Evolutionary conservation across 495 filamentous ascomycete species (phyloP).

Genomic region (Talaromyces borbonicus): DNA sequence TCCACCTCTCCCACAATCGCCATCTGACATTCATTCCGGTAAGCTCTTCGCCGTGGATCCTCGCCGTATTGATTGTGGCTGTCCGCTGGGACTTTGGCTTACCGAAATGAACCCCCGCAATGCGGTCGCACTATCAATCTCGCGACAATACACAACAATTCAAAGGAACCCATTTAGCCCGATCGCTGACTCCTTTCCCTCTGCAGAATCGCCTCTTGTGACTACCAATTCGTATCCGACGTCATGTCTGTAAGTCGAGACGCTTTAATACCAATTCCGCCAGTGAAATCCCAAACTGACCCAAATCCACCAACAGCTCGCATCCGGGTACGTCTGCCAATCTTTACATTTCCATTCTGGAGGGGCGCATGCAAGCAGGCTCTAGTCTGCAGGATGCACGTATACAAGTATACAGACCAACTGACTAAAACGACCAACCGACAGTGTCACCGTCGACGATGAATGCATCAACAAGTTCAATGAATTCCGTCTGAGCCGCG

Average conservation of each 20-base stretch:
- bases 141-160: not conserved
- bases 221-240: not conserved
- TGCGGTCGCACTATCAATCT: not conserved
- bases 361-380: too few species aligned
- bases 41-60: constrained; percentile 26
- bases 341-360: constrained; percentile 6
- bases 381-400: too few species aligned
- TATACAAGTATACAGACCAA: constrained; percentile 2
- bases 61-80: not conserved
- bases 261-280: not conserved
- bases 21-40: constrained; percentile 11
- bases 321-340: constrained; percentile 32
- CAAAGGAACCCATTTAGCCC: too few species aligned
- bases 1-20: constrained; percentile 8
- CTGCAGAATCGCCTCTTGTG: not conserved
- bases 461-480: constrained; percentile 82
- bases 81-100: not conserved
- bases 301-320: constrained; percentile 23
- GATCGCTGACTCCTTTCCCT: not conserved
- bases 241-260: constrained; percentile 5
- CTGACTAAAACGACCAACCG: constrained; percentile 2
- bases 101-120: constrained; percentile 1
- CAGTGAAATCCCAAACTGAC: constrained; percentile 13
- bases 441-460: constrained; percentile 65
- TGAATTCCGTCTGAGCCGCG: constrained; percentile 78